These are phyloP conservation scores for fission yeast (Schizosaccharomyces pombe) DNA, from an alignment of 805 yeast genomes.

Conservation along the genomic window DNA sequence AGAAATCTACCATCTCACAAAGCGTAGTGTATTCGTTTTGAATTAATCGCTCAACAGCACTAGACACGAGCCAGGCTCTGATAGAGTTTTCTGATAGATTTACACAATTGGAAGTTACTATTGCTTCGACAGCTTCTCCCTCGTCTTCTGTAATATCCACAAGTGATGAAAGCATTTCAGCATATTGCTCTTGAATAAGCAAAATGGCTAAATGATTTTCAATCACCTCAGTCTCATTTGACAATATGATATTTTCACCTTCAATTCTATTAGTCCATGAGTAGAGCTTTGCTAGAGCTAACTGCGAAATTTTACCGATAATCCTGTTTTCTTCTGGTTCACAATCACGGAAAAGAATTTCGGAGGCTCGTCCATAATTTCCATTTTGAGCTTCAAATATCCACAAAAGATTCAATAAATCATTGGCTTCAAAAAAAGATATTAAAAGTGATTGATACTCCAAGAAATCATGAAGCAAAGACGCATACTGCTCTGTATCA, in stretches of 20 bases:
- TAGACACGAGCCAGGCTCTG: not conserved
- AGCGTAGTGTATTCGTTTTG: not conserved
- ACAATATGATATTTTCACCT: not conserved
- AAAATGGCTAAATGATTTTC: not conserved
- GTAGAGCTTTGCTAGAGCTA: slow-evolving; percentile 45
- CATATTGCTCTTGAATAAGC: not conserved
- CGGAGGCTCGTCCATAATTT: slow-evolving; percentile 28
- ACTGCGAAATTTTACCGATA: slow-evolving; percentile 28
- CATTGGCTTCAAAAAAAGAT: slow-evolving; percentile 25
- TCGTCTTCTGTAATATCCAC: not conserved
- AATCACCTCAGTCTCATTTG: not conserved
- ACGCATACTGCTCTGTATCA: slow-evolving; percentile 26
- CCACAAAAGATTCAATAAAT: slow-evolving; percentile 35
- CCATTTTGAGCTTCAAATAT: slow-evolving; percentile 34
- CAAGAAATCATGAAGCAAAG: slow-evolving; percentile 34
- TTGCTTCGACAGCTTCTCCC: not conserved
- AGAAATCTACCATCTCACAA: not conserved
- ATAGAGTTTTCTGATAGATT: not conserved
- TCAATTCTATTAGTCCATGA: too few species aligned
- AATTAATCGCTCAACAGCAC: not conserved
- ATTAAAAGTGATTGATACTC: slow-evolving; percentile 27
- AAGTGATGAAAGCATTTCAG: not conserved
- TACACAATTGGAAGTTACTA: not conserved
- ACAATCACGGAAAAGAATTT: slow-evolving; percentile 22
- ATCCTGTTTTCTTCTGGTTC: slow-evolving; percentile 22